Conservation (phyloP, 1,284 basidiomycete genomes). For the Chalciporus sp. region DNA sequence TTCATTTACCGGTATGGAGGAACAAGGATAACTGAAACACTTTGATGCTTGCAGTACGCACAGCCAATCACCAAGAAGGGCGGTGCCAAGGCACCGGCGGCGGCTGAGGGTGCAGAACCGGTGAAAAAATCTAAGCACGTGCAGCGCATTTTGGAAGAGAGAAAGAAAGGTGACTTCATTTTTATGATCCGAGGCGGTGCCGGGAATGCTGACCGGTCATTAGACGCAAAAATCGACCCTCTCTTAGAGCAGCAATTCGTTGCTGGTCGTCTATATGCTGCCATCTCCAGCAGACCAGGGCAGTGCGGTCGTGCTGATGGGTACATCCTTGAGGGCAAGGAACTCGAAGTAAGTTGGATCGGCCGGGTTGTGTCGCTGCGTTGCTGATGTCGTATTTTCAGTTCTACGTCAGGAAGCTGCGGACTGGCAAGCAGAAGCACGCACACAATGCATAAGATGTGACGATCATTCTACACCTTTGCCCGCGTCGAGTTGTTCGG, state of each 20-base stretch:
- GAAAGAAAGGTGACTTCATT: conserved; percentile 74
- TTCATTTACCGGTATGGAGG: not conserved
- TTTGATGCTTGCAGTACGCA: conserved; percentile 66
- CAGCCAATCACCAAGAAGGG: conserved; percentile 88
- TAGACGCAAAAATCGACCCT: conserved; percentile 88
- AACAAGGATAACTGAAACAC: conserved; percentile 7
- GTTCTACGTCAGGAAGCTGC: conserved; percentile 95
- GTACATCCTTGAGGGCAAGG: conserved; percentile 95
- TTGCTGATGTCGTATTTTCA: conserved; percentile 34
- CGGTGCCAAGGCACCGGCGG: conserved; percentile 52
- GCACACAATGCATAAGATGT: conserved; percentile 51
- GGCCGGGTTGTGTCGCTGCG: conserved; percentile 8
- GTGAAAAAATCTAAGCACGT: conserved; percentile 89
- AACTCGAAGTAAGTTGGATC: conserved; percentile 75
- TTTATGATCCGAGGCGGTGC: conserved; percentile 5
- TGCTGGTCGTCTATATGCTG: conserved; percentile 88
- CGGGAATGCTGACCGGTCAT: conserved; percentile 1
- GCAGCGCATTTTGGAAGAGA: conserved; percentile 82
- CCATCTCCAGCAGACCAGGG: conserved; percentile 90
- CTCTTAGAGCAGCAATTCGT: conserved; percentile 85
- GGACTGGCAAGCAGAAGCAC: conserved; percentile 93
- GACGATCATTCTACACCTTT: conserved; percentile 1
- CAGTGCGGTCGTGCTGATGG: conserved; percentile 94
- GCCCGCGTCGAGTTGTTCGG: not conserved
- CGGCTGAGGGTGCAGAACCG: conserved; percentile 57